Base-by-base conservation (phyloP, 306 rosid species). In the Lagenaria siceraria region DNA sequence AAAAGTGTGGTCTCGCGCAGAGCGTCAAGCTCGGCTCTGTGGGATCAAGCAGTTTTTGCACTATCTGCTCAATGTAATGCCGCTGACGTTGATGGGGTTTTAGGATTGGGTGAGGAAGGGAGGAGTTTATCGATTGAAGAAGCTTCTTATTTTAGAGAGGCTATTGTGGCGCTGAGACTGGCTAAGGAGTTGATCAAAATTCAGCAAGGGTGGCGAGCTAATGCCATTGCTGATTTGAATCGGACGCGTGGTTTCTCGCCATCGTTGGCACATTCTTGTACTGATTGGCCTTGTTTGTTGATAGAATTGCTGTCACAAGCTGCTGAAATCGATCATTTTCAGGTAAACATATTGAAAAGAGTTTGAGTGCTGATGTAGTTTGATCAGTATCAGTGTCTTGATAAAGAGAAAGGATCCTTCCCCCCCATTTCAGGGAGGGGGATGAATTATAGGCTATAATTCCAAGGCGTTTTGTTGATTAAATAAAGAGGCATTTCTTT, bases 231-330 rank as follows among this genome's bases (percentile, higher is more conserved):
- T 14, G 84, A 88, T 80, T 82, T 92, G 91, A 92, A 90, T 81
- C 81, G 78, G 52, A 88, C 81, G 0, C 87, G 92, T 4, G 79
- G 83, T 4, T 85, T 88, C 80, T 92, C 99, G 1, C 76, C 96
- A 87, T 87, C 92, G 35, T 81, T 96, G 74, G 89, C 96, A 0
- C 89, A 88, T 87, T 88, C 89, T 1, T 87, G 83, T 55, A 90
- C 99, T 13, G 96, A 96, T 74, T 96, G 99, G 99, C 98, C 99
- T 54, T 89, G 87, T 76, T 85, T 96, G 85, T 75, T 96, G 85
- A 31, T 96, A 82, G 99, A 96, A 79, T 78, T 92, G 86, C 68
- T 96, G 77, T 96, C 99, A 25, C 89, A 92, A 55, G 96, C 96
- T 59, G 98, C 98, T 66, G 98, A 96, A 85, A 79, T 89, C 25